Evolutionary conservation across 495 filamentous ascomycete species (phyloP).

Genomic region (Aspergillus campestris): DNA sequence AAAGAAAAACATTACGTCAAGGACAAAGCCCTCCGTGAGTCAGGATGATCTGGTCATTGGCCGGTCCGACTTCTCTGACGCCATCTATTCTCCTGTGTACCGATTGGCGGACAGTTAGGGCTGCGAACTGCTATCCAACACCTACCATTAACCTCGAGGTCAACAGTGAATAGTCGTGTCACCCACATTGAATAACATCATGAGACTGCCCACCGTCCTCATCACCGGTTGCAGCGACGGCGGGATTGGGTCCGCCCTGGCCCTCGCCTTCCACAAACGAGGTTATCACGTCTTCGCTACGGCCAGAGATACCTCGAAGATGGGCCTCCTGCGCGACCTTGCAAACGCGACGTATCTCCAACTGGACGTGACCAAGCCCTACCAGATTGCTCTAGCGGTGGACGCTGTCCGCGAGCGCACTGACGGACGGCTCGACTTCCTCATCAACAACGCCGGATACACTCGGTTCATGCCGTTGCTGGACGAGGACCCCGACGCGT

Average conservation of each 20-base stretch:
- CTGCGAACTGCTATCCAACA: too few species aligned
- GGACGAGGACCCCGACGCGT: conserved; percentile 37
- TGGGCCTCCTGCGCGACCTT: conserved; percentile 12
- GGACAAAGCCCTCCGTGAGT: too few species aligned
- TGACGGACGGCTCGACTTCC: conserved; percentile 31
- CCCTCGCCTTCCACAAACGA: conserved; percentile 36
- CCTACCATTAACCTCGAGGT: too few species aligned
- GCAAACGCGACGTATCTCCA: conserved; percentile 7
- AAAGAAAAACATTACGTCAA: too few species aligned
- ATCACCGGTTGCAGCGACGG: conserved; percentile 44
- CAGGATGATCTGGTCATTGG: too few species aligned
- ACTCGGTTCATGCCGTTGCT: conserved; percentile 33
- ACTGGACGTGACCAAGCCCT: conserved; percentile 17
- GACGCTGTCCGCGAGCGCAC: conserved; percentile 11
- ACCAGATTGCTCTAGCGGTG: conserved; percentile 30
- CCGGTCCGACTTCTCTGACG: too few species aligned
- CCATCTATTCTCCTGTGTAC: too few species aligned
- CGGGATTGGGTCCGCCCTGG: conserved; percentile 49
- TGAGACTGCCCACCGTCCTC: conserved; percentile 16
- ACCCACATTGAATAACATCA: too few species aligned
- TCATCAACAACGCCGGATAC: conserved; percentile 51
- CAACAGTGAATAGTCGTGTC: too few species aligned
- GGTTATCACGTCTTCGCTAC: conserved; percentile 51
- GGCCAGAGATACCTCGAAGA: conserved; percentile 35
- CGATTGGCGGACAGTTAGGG: too few species aligned